phyloP scores from a whole-genome alignment of 371 early-diverging fungal species.

The Lichtheimia corymbifera region DNA sequence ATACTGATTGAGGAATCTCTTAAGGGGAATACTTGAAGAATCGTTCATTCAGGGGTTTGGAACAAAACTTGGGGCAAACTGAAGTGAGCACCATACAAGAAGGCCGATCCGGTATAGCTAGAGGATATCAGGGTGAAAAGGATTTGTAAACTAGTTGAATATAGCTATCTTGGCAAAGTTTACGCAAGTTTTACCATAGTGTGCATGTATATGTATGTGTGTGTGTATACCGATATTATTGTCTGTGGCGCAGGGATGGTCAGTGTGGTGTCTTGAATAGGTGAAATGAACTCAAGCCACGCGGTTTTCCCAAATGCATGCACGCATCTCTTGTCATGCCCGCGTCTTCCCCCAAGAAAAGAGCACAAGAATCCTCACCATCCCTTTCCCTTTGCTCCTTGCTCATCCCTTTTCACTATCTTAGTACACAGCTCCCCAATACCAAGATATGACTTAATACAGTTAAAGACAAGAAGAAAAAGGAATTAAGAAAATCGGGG shows the following conservation, averaged over 20 bases:
- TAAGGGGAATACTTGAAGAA: conserved; percentile 66
- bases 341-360: too few species aligned
- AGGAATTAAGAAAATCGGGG: too few species aligned
- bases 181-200: background rate
- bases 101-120: conserved; percentile 87
- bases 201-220: background rate
- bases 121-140: conserved; percentile 68
- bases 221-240: too few species aligned
- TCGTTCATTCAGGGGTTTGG: conserved; percentile 81
- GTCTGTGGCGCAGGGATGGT: conserved; percentile 1
- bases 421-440: too few species aligned
- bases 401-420: too few species aligned
- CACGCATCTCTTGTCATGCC: too few species aligned
- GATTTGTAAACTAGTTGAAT: conserved; percentile 14
- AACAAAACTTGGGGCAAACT: conserved; percentile 67
- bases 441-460: too few species aligned
- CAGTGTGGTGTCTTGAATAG: conserved; percentile 11
- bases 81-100: conserved; percentile 70
- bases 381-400: too few species aligned
- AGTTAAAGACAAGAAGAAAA: too few species aligned
- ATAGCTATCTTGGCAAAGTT: conserved; percentile 6
- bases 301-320: background rate
- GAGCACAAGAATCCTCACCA: too few species aligned
- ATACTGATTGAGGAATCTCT: background rate
- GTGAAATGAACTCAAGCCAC: conserved; percentile 16